phyloP scores from a whole-genome alignment of 768 basidiomycete genomes.

The Mycena kentingensis region DNA sequence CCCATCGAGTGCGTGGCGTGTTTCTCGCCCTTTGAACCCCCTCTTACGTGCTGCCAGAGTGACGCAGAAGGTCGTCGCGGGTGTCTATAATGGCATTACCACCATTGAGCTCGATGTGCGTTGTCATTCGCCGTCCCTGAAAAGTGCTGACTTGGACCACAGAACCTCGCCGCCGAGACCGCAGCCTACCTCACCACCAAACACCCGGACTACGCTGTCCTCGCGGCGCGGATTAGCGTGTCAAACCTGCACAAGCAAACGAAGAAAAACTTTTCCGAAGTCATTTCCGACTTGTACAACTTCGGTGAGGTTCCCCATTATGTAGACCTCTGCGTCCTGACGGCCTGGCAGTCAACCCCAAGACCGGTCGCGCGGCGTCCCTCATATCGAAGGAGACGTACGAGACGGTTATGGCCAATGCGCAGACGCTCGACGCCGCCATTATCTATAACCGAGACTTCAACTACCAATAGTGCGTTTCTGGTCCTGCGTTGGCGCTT shows the following conservation, averaged over 20 bases:
- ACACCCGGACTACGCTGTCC: constrained; percentile 96
- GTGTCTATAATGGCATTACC: constrained; percentile 94
- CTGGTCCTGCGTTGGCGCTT: not conserved
- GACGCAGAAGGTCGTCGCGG: constrained; percentile 89
- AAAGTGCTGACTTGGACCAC: not conserved
- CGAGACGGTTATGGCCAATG: constrained; percentile 77
- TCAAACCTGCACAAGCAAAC: constrained; percentile 99
- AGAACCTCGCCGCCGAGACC: constrained; percentile 97
- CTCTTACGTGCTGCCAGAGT: constrained; percentile 51
- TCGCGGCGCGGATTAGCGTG: constrained; percentile 98
- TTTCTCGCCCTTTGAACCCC: not conserved
- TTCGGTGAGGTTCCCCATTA: constrained; percentile 55
- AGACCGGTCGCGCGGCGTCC: constrained; percentile 82
- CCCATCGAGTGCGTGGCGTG: constrained; percentile 74
- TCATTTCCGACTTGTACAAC: constrained; percentile 86
- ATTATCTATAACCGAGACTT: constrained; percentile 99
- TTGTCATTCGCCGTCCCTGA: constrained; percentile 11
- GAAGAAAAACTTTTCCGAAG: constrained; percentile 93
- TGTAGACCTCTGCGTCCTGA: not conserved
- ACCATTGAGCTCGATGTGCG: constrained; percentile 95
- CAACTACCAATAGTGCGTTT: constrained; percentile 87
- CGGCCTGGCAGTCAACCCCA: constrained; percentile 76
- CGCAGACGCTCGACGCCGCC: constrained; percentile 88
- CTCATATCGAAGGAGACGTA: constrained; percentile 94
- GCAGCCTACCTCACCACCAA: constrained; percentile 97